Percentiles rank a stretch among this genome's conserved stretches.
Evolutionary conservation across 1,284 basidiomycete species (phyloP).

Genomic region (Pseudozyma thailandica): DNA sequence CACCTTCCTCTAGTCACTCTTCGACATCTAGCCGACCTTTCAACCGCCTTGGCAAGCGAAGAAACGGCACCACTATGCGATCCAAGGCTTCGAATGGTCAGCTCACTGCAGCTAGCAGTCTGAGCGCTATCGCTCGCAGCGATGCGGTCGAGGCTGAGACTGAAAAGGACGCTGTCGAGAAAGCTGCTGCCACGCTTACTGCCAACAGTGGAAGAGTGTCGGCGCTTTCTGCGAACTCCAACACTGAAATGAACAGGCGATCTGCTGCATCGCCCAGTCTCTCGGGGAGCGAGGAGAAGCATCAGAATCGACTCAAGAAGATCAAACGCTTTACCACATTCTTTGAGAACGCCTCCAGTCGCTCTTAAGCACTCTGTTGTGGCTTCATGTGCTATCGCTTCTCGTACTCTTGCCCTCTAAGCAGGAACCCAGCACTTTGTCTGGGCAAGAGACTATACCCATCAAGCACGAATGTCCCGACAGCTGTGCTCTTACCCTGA

Average conservation of each 20-base stretch:
- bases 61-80: conserved; percentile 36
- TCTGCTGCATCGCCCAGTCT: conserved; percentile 43
- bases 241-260: conserved; percentile 29
- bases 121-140: conserved; percentile 19
- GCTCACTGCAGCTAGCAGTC: conserved; percentile 34
- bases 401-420: conserved; percentile 20
- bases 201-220: conserved; percentile 17
- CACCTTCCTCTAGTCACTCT: conserved; percentile 37
- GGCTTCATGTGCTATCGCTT: neutral
- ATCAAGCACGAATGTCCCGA: neutral
- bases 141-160: conserved; percentile 11
- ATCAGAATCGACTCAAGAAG: conserved; percentile 49
- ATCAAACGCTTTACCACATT: conserved; percentile 56
- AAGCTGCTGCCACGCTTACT: conserved; percentile 18
- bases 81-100: conserved; percentile 27
- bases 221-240: conserved; percentile 16
- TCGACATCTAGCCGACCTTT: conserved; percentile 46
- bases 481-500: too few relatives aligned
- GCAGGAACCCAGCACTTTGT: neutral
- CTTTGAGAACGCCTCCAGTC: conserved; percentile 46
- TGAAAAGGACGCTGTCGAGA: conserved; percentile 17
- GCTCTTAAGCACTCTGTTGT: conserved; percentile 5
- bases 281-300: conserved; percentile 46
- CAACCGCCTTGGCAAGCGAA: conserved; percentile 51
- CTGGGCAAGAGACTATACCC: conserved; percentile 39